phyloP scores from a whole-genome alignment of 305 asterid species.

The Fraxinus velutina region DNA sequence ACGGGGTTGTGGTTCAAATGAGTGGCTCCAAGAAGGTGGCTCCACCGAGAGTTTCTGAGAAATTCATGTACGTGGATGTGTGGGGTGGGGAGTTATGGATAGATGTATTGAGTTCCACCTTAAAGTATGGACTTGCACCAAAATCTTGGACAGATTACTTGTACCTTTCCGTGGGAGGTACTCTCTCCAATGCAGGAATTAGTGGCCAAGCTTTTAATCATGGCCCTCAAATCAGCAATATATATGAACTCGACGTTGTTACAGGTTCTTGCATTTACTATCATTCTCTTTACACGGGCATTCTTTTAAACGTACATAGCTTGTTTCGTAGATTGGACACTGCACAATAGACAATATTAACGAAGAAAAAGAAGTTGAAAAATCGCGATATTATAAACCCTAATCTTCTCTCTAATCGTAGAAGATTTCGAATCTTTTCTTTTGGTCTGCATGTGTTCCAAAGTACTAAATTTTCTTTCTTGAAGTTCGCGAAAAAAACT shows the following conservation, averaged over 20 bases:
- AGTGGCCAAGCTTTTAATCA: constrained; percentile 83
- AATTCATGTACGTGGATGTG: constrained; percentile 58
- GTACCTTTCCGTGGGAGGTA: constrained; percentile 86
- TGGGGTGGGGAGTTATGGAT: constrained; percentile 87
- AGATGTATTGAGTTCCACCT: constrained; percentile 57
- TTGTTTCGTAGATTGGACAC: background rate
- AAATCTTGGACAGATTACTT: constrained; percentile 85
- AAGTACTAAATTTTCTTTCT: background rate
- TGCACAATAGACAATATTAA: background rate
- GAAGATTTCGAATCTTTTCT: background rate
- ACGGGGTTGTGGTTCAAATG: constrained; percentile 69
- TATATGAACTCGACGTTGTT: constrained; percentile 67
- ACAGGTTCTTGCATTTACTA: constrained; percentile 43
- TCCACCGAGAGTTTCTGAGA: constrained; percentile 42
- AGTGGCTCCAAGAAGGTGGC: constrained; percentile 29
- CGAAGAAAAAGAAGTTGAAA: background rate
- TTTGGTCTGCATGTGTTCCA: constrained; percentile 10
- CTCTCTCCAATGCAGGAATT: constrained; percentile 76
- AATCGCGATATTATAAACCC: background rate
- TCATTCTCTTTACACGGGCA: background rate
- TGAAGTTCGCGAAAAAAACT: background rate
- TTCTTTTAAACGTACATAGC: background rate
- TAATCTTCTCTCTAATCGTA: background rate
- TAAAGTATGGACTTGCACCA: constrained; percentile 69
- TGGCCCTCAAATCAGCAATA: constrained; percentile 80